Evolutionary conservation across 768 basidiomycete species (phyloP).

Genomic region (Lactifluus piperatus): DNA sequence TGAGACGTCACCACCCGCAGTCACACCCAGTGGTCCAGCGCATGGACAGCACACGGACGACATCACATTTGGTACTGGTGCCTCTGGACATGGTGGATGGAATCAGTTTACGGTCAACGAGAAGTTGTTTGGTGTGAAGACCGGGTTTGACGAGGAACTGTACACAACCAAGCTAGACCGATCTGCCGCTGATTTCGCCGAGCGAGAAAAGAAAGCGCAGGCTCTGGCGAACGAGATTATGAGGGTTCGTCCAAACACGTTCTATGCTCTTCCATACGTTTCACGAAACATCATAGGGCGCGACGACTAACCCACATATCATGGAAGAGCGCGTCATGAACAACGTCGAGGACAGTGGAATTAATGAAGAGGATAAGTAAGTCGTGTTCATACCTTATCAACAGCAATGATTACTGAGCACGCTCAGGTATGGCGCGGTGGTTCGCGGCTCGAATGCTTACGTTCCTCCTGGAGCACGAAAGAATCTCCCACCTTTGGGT

Average conservation of each 20-base stretch:
- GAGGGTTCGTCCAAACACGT: conserved; percentile 43
- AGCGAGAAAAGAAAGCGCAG: conserved; percentile 80
- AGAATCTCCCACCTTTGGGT: conserved; percentile 26
- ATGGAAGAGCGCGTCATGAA: conserved; percentile 76
- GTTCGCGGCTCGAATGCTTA: conserved; percentile 85
- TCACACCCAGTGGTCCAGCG: conserved; percentile 23
- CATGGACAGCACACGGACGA: conserved; percentile 44
- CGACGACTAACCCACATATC: conserved; percentile 72
- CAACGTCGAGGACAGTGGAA: conserved; percentile 47
- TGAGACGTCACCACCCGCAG: conserved; percentile 28
- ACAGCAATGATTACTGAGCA: conserved; percentile 23
- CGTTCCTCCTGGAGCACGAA: conserved; percentile 86
- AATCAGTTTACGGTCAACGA: conserved; percentile 96
- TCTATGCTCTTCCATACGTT: neutral
- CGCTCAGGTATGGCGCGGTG: conserved; percentile 80
- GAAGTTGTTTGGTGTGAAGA: conserved; percentile 83
- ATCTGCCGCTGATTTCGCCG: conserved; percentile 75
- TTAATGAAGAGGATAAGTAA: conserved; percentile 96
- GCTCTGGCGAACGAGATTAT: conserved; percentile 88
- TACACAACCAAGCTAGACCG: conserved; percentile 95
- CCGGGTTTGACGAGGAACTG: conserved; percentile 84
- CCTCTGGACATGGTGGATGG: conserved; percentile 46
- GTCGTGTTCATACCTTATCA: conserved; percentile 22
- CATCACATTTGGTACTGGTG: conserved; percentile 54
- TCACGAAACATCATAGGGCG: conserved; percentile 33